phyloP scores from a whole-genome alignment of 257 asterid genomes.

The Thymus quinquecostatus region DNA sequence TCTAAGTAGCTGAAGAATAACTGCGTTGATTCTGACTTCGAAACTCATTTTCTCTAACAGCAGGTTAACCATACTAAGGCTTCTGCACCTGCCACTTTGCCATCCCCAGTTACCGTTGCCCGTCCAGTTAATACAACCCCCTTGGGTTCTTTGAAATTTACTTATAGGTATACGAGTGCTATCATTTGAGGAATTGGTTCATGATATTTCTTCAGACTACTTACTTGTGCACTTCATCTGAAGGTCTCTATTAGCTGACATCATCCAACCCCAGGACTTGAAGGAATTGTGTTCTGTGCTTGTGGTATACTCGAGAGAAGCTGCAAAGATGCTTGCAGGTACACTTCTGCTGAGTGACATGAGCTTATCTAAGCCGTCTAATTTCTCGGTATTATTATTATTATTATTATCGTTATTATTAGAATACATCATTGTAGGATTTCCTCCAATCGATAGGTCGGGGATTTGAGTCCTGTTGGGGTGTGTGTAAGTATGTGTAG shows the following conservation, averaged over 20 bases:
- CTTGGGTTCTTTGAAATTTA: slow-evolving; percentile 67
- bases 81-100: slow-evolving; percentile 51
- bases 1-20: neutral
- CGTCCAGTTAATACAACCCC: slow-evolving; percentile 53
- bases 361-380: neutral
- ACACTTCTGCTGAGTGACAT: slow-evolving; percentile 13
- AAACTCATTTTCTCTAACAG: neutral
- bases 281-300: slow-evolving; percentile 91
- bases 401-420: no score
- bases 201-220: slow-evolving; percentile 35
- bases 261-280: slow-evolving; percentile 83
- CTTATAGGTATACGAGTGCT: slow-evolving; percentile 62
- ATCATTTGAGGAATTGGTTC: slow-evolving; percentile 16
- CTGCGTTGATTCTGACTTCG: neutral
- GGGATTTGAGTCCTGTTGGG: no score
- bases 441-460: neutral
- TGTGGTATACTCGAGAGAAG: slow-evolving; percentile 73
- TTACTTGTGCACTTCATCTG: slow-evolving; percentile 35
- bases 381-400: neutral
- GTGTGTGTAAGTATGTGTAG: no score
- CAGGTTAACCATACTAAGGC: slow-evolving; percentile 62
- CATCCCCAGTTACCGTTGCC: slow-evolving; percentile 49
- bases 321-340: slow-evolving; percentile 87
- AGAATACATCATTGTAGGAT: neutral
- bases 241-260: slow-evolving; percentile 88